These are phyloP conservation scores for Leishmania tarentolae DNA, from an alignment of 208 protist genomes.

Conservation along the genomic window DNA sequence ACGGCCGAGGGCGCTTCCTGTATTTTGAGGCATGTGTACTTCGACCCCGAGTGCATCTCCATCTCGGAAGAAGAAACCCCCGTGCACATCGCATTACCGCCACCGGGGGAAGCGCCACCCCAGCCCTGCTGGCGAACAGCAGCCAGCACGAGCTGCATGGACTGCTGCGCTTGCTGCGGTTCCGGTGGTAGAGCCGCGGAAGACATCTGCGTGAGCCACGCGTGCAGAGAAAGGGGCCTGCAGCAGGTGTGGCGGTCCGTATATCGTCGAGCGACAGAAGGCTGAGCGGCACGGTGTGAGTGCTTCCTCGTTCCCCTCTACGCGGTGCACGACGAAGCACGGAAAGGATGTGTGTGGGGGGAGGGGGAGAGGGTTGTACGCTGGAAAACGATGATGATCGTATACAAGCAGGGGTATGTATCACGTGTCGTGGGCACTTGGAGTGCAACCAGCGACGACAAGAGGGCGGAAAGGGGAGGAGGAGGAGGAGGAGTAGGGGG, in stretches of 20 bases:
- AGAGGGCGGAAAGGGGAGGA: neutral
- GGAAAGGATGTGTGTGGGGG: neutral
- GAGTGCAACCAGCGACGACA: neutral
- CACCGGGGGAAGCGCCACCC: neutral
- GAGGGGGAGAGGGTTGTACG: neutral
- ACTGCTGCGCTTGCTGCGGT: neutral
- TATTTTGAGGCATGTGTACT: neutral
- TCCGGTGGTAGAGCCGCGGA: neutral
- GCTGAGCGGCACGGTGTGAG: neutral
- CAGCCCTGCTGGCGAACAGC: conserved; percentile 11
- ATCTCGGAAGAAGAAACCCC: neutral
- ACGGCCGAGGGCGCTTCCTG: neutral
- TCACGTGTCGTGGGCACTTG: neutral
- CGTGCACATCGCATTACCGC: neutral
- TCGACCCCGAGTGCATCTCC: neutral
- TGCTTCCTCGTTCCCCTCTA: neutral
- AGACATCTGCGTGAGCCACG: neutral
- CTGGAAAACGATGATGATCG: too few species aligned
- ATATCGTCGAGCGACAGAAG: neutral
- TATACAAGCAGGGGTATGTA: neutral
- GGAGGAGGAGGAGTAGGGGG: neutral
- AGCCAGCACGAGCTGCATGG: neutral
- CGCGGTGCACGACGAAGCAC: neutral
- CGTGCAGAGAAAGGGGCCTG: neutral
- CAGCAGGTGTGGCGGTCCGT: neutral